Percentiles rank a stretch among this genome's conserved stretches.
These are phyloP conservation scores for Eucalyptus erythrocorys DNA, from an alignment of 345 rosid species.

Conservation along the genomic window DNA sequence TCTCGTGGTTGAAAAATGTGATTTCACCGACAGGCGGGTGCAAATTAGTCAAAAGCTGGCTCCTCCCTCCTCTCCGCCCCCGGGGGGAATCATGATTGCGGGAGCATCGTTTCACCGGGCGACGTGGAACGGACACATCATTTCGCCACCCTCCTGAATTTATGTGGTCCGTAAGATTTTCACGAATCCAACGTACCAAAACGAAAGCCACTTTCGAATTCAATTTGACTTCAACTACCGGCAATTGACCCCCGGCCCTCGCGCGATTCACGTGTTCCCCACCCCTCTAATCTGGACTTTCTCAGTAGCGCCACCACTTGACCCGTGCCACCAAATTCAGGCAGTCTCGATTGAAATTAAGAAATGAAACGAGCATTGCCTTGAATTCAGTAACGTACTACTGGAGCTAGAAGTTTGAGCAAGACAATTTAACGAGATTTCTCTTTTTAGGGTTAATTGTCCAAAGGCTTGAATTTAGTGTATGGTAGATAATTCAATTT, in stretches of 20 bases:
- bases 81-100: neutral
- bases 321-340: neutral
- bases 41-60: neutral
- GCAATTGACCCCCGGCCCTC: neutral
- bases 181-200: neutral
- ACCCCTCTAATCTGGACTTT: neutral
- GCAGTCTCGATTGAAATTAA: neutral
- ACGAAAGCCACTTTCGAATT: neutral
- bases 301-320: neutral
- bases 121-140: neutral
- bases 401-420: neutral
- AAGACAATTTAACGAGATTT: neutral
- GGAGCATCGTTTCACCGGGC: neutral
- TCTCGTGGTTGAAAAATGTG: neutral
- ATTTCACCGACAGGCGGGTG: neutral
- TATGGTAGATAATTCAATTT: rapidly evolving
- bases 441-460: neutral
- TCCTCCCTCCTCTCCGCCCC: neutral
- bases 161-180: neutral
- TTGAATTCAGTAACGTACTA: neutral
- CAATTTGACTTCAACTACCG: neutral
- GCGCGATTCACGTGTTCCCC: neutral
- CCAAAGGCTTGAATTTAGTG: rapidly evolving
- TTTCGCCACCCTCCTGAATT: neutral
- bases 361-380: neutral